A percentile compares a stretch with the other conserved stretches of the same genome.
Evolutionary conservation across 179 eudicot genomes (phyloP).

Genomic region (Beta corolliflora): DNA sequence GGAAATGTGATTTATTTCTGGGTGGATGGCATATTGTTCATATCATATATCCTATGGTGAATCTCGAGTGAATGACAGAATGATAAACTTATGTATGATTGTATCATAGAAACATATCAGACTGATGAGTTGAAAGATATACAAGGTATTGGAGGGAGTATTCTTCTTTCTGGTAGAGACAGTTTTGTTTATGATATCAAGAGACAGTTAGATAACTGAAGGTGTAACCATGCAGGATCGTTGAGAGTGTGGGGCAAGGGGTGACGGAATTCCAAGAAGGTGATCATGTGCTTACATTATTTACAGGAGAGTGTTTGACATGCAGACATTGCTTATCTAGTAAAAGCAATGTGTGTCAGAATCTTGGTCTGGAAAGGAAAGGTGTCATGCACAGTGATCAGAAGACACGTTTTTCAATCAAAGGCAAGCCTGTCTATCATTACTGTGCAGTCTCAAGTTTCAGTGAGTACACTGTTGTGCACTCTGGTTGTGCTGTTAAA

Average conservation of each 20-base stretch:
- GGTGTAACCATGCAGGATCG: constrained; percentile 60
- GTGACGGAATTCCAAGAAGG: constrained; percentile 85
- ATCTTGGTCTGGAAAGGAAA: constrained; percentile 80
- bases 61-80: neutral
- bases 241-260: constrained; percentile 90
- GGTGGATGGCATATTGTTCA: neutral
- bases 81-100: neutral
- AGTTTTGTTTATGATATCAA: neutral
- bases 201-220: constrained; percentile 2
- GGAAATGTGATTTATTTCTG: neutral
- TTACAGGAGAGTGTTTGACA: constrained; percentile 86
- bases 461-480: constrained; percentile 95
- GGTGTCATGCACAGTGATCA: constrained; percentile 97
- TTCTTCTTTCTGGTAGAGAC: neutral
- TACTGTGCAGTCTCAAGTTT: constrained; percentile 98
- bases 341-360: constrained; percentile 91
- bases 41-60: neutral
- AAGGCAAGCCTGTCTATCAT: constrained; percentile 81
- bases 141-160: neutral
- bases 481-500: constrained; percentile 97
- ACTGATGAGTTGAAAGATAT: too few species aligned
- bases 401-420: constrained; percentile 77
- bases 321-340: constrained; percentile 83
- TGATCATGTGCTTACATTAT: constrained; percentile 89
- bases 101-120: neutral